A percentile compares a stretch with the other conserved stretches of the same genome.
These are phyloP conservation scores for Leccinellum luteum DNA, from an alignment of 768 basidiomycete species.

Conservation along the genomic window DNA sequence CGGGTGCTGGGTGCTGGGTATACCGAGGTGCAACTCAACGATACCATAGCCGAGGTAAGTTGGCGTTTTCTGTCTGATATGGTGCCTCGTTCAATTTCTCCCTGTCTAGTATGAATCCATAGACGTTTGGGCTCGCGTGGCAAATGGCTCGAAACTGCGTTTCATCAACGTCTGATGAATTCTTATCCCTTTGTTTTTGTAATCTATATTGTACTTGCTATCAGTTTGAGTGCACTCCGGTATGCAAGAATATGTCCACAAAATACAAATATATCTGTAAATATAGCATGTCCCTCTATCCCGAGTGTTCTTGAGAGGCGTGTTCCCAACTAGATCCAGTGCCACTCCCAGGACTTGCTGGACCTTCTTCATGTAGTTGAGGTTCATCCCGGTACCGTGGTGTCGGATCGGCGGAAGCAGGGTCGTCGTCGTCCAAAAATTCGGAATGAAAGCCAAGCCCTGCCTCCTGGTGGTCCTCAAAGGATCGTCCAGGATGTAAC, in stretches of 20 bases:
- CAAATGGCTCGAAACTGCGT: constrained; percentile 77
- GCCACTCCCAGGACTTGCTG: constrained; percentile 37
- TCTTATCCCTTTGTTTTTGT: not conserved
- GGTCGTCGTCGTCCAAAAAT: constrained; percentile 79
- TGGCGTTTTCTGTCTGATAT: not conserved
- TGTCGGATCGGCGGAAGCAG: constrained; percentile 29
- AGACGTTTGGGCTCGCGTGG: constrained; percentile 77
- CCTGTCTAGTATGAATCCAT: constrained; percentile 77
- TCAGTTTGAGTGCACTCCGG: constrained; percentile 14
- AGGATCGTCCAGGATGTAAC: constrained; percentile 42
- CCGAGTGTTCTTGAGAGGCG: constrained; percentile 42
- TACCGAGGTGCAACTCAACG: constrained; percentile 88
- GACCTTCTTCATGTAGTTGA: constrained; percentile 15
- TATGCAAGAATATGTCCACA: constrained; percentile 21
- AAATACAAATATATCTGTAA: constrained; percentile 16
- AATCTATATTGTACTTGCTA: not conserved
- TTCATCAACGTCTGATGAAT: constrained; percentile 44
- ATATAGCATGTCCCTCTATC: constrained; percentile 14
- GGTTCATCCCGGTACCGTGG: constrained; percentile 57
- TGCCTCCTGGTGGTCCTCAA: constrained; percentile 35
- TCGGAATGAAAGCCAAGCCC: constrained; percentile 68
- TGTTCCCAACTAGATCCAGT: constrained; percentile 75
- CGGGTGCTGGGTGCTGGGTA: constrained; percentile 84
- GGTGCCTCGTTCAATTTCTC: constrained; percentile 7
- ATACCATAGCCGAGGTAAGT: constrained; percentile 76